phyloP scores from a whole-genome alignment of 495 filamentous ascomycete species.

The Astrocystis sublimbata region DNA sequence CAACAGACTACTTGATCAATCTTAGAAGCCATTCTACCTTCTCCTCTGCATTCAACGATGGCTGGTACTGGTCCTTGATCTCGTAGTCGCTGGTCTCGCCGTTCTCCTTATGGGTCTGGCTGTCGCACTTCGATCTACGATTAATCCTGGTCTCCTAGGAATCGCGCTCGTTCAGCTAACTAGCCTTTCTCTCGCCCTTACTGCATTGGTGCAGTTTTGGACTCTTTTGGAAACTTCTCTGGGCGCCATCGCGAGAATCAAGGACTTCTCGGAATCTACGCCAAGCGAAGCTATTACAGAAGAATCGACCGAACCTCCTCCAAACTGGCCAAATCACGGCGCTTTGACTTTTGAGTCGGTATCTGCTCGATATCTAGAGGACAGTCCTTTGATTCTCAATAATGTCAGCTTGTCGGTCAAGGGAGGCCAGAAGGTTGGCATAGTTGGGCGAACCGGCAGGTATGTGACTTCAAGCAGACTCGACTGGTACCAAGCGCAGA shows the following conservation, averaged over 20 bases:
- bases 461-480: conserved; percentile 20
- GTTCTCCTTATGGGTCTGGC: conserved; percentile 51
- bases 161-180: conserved; percentile 25
- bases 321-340: conserved; percentile 27
- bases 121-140: conserved; percentile 37
- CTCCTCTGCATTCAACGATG: conserved; percentile 58
- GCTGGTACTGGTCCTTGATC: conserved; percentile 53
- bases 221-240: conserved; percentile 46
- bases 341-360: conserved; percentile 21
- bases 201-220: conserved; percentile 28
- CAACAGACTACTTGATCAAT: conserved; percentile 51
- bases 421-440: conserved; percentile 45
- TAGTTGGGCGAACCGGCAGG: conserved; percentile 51
- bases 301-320: conserved; percentile 18
- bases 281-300: conserved; percentile 19
- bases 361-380: conserved; percentile 16
- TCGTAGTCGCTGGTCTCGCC: conserved; percentile 52
- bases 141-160: conserved; percentile 20
- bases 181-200: conserved; percentile 21
- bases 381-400: conserved; percentile 7
- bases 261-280: conserved; percentile 22
- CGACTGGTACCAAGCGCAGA: too few relatives aligned
- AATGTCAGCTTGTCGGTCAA: conserved; percentile 14
- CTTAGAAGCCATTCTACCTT: conserved; percentile 61
- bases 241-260: conserved; percentile 45